Evolutionary conservation across 768 basidiomycete genomes (phyloP).

Genomic region (Hypholoma fasciculare): DNA sequence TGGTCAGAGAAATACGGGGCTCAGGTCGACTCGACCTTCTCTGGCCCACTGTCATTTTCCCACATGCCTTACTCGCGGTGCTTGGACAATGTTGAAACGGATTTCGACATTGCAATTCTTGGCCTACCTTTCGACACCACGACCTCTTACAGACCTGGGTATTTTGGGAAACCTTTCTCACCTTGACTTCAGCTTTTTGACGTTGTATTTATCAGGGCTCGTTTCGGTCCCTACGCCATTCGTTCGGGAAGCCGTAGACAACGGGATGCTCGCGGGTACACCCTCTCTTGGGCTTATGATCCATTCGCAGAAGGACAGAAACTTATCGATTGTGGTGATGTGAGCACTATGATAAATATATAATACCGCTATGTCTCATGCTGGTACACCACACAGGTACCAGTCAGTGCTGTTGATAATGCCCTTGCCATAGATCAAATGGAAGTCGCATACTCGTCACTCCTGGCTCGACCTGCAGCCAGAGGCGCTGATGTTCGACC

Average conservation of each 20-base stretch:
- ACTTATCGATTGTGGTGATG: conserved; percentile 85
- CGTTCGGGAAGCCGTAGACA: conserved; percentile 78
- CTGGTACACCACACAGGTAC: conserved; percentile 47
- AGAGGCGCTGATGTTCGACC: conserved; percentile 38
- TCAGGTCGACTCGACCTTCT: conserved; percentile 73
- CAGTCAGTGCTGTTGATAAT: conserved; percentile 80
- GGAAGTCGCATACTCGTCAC: conserved; percentile 78
- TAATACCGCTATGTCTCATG: not conserved
- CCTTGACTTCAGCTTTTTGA: not conserved
- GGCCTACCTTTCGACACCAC: conserved; percentile 82
- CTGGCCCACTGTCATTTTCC: conserved; percentile 82
- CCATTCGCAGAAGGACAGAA: conserved; percentile 60
- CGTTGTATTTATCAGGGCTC: conserved; percentile 48
- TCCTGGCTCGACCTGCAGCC: conserved; percentile 59
- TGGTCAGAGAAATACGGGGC: conserved; percentile 77
- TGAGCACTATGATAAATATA: conserved; percentile 27
- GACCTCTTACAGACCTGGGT: conserved; percentile 59
- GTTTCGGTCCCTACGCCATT: conserved; percentile 87
- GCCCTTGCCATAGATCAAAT: conserved; percentile 84
- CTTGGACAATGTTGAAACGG: conserved; percentile 52
- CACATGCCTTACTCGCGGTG: conserved; percentile 77
- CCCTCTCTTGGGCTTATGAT: conserved; percentile 69
- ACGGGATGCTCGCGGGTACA: conserved; percentile 56
- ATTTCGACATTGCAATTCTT: conserved; percentile 77
- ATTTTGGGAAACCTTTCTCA: conserved; percentile 20